A percentile compares a stretch with the other conserved stretches of the same genome.
Conservation (phyloP, 2,329 filamentous ascomycete species). For the Hyphodiscus sp. region DNA sequence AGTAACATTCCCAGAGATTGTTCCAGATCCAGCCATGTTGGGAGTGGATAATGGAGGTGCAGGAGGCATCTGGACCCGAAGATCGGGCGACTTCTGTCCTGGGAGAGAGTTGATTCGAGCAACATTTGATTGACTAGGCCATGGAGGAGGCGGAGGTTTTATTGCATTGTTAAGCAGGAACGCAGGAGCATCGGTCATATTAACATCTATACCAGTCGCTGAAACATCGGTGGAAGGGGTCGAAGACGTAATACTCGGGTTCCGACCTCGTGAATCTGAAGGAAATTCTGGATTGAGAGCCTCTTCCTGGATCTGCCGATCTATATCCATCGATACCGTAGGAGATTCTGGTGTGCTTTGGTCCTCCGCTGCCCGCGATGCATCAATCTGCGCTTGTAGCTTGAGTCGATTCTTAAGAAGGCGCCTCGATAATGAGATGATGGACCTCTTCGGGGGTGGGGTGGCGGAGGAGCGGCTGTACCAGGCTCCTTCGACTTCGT, state of each 20-base stretch:
- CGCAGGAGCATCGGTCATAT: constrained; percentile 24
- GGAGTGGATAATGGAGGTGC: constrained; percentile 42
- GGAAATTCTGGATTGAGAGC: constrained; percentile 16
- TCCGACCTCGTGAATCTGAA: constrained; percentile 17
- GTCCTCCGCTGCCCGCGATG: constrained; percentile 11
- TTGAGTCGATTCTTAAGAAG: constrained; percentile 27
- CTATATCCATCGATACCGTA: constrained; percentile 20
- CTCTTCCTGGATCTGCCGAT: constrained; percentile 14
- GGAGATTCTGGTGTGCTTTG: constrained; percentile 14
- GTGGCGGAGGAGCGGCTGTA: constrained; percentile 18
- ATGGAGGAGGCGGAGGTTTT: constrained; percentile 28
- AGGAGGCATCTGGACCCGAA: constrained; percentile 49
- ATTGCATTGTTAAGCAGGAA: constrained; percentile 15
- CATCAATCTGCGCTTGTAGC: constrained; percentile 16
- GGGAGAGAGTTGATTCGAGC: not conserved
- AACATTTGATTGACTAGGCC: constrained; percentile 16
- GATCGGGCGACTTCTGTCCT: constrained; percentile 18
- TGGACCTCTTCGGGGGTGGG: constrained; percentile 17
- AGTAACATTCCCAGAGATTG: constrained; percentile 32
- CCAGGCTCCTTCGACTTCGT: constrained; percentile 28
- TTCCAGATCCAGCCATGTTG: constrained; percentile 30
- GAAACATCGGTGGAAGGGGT: constrained; percentile 20
- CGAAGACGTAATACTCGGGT: constrained; percentile 23
- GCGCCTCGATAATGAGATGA: constrained; percentile 25
- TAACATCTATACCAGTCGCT: constrained; percentile 17